These are phyloP conservation scores for Vigna hirtella DNA, from an alignment of 306 rosid species.

Conservation along the genomic window DNA sequence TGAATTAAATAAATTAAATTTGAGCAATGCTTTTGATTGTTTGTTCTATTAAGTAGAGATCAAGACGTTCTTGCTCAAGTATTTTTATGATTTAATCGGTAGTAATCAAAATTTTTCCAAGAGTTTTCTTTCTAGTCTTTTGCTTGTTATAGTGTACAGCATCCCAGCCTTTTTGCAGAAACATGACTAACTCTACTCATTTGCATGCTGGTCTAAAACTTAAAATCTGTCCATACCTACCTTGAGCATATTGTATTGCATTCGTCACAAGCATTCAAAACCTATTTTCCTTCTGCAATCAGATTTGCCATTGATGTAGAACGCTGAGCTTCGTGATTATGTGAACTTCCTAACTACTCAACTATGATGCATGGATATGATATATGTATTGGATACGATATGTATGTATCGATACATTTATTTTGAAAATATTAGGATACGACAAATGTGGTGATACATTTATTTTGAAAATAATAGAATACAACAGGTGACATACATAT, in stretches of 20 bases:
- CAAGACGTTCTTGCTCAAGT: not conserved
- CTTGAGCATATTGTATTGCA: not conserved
- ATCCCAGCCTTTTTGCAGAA: not conserved
- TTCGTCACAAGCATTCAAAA: not conserved
- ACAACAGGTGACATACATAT: no score
- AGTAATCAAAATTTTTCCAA: slow-evolving; percentile 5
- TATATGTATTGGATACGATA: no score
- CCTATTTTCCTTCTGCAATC: not conserved
- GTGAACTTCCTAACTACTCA: slow-evolving; percentile 9
- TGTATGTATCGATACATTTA: no score
- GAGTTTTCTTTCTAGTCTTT: not conserved
- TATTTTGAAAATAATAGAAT: no score
- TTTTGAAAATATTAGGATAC: no score
- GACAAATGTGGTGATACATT: no score
- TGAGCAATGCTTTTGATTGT: not conserved
- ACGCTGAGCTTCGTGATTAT: slow-evolving; percentile 22
- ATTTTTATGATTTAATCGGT: slow-evolving; percentile 9
- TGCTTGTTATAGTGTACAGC: not conserved
- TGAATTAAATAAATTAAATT: not conserved
- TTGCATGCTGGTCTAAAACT: slow-evolving; percentile 7
- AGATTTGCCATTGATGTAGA: not conserved
- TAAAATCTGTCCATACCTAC: not conserved
- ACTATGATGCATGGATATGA: not conserved
- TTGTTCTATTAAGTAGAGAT: not conserved
- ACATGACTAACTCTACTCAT: no score